phyloP scores from a whole-genome alignment of 257 asterid genomes.

The Striga asiatica region DNA sequence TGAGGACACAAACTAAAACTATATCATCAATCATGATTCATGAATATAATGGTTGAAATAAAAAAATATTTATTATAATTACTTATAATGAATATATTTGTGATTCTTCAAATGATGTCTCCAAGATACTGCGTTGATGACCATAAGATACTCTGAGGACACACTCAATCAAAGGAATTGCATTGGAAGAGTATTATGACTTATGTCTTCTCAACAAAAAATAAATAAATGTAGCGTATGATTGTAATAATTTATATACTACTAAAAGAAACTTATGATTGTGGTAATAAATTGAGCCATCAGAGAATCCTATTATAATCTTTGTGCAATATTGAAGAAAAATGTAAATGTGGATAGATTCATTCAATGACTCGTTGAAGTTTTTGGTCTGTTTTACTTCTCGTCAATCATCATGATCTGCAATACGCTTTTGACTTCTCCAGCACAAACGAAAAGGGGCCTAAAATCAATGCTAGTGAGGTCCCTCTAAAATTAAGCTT shows the following conservation, averaged over 20 bases:
- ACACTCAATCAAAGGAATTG: slow-evolving; percentile 20
- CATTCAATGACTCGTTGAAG: slow-evolving; percentile 23
- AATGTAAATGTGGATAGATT: slow-evolving; percentile 18
- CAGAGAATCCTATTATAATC: slow-evolving; percentile 27
- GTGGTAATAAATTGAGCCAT: slow-evolving; percentile 15
- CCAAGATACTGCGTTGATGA: slow-evolving; percentile 46
- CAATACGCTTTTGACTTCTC: slow-evolving; percentile 29
- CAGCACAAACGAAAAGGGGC: too few species aligned
- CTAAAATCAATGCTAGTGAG: too few species aligned
- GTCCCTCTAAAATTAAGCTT: too few species aligned
- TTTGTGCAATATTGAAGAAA: slow-evolving; percentile 13
- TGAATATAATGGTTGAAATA: neutral
- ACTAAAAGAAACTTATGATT: too few species aligned
- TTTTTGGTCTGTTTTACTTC: slow-evolving; percentile 15
- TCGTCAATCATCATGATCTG: slow-evolving; percentile 32
- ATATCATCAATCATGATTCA: neutral
- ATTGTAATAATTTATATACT: neutral
- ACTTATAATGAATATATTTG: neutral
- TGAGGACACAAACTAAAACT: neutral
- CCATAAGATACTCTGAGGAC: slow-evolving; percentile 33
- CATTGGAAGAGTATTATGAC: slow-evolving; percentile 12
- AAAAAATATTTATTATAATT: neutral
- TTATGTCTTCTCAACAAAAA: slow-evolving; percentile 20
- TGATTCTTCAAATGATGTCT: slow-evolving; percentile 31
- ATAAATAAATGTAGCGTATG: neutral